phyloP scores from a whole-genome alignment of 192 early-diverging fungal genomes.

The Backusella australiensis region DNA sequence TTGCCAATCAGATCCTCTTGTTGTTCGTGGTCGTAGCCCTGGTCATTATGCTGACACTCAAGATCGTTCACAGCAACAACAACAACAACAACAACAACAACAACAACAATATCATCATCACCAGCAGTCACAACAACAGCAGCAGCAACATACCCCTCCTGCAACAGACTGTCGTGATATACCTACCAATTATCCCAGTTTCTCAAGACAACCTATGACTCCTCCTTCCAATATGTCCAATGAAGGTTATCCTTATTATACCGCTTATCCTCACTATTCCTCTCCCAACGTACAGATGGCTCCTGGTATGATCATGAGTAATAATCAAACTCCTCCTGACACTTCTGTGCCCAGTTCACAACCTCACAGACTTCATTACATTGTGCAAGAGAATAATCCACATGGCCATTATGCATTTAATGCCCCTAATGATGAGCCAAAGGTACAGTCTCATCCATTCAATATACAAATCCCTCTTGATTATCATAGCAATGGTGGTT shows the following conservation, averaged over 20 bases:
- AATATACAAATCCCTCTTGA: neutral
- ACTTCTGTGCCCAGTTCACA: slow-evolving; percentile 1
- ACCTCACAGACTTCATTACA: neutral
- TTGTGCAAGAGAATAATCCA: neutral
- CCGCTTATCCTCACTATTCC: neutral
- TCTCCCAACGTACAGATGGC: neutral
- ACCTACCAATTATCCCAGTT: neutral
- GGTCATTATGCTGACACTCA: slow-evolving; percentile 76
- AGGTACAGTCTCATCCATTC: neutral
- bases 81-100: neutral
- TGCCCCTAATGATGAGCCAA: neutral
- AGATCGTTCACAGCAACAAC: neutral
- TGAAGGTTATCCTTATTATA: slow-evolving; percentile 1
- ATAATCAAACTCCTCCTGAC: neutral
- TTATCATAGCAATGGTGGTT: neutral
- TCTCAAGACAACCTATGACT: slow-evolving; percentile 9
- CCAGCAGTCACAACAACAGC: slow-evolving; percentile 6
- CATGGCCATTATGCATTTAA: neutral
- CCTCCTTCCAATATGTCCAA: neutral
- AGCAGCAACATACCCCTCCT: neutral
- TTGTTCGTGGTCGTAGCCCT: slow-evolving; percentile 87
- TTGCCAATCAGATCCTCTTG: slow-evolving; percentile 66
- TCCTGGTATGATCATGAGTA: neutral
- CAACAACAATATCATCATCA: neutral
- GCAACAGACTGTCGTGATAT: neutral